These are phyloP conservation scores for Knufia fluminis DNA, from an alignment of 2,329 filamentous ascomycete genomes.

Conservation along the genomic window DNA sequence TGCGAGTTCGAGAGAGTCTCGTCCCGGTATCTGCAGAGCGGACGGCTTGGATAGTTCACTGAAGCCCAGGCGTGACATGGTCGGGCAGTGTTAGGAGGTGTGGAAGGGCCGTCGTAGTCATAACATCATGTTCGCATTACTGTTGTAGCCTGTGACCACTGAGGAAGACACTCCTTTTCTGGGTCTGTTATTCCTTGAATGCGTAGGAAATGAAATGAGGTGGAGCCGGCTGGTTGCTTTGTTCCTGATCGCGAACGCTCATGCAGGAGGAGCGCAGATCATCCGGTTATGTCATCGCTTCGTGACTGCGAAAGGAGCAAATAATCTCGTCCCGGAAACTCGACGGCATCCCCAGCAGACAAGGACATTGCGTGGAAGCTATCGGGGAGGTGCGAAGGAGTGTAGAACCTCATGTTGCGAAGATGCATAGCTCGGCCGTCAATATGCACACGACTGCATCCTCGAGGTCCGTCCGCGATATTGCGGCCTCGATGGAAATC, in stretches of 20 bases:
- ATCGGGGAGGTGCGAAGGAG: neutral
- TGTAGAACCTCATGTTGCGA: slow-evolving; percentile 3
- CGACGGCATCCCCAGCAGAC: no score
- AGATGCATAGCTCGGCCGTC: slow-evolving; percentile 3
- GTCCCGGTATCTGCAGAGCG: slow-evolving; percentile 36
- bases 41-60: slow-evolving; percentile 16
- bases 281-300: slow-evolving; percentile 7
- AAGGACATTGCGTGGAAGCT: no score
- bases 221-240: slow-evolving; percentile 1
- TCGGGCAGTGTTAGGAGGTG: neutral
- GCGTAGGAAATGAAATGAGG: neutral
- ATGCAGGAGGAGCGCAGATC: neutral
- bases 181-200: neutral
- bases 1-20: slow-evolving; percentile 93
- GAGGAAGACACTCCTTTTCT: neutral
- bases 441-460: neutral
- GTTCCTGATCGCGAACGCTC: neutral
- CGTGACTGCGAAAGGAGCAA: neutral
- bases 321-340: neutral
- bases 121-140: slow-evolving; percentile 1
- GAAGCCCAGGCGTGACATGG: slow-evolving; percentile 19
- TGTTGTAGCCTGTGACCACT: neutral
- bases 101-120: neutral
- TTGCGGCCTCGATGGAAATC: neutral
- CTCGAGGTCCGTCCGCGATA: neutral